Conservation (phyloP, 768 basidiomycete genomes). For the Macrocybe gigantea region DNA sequence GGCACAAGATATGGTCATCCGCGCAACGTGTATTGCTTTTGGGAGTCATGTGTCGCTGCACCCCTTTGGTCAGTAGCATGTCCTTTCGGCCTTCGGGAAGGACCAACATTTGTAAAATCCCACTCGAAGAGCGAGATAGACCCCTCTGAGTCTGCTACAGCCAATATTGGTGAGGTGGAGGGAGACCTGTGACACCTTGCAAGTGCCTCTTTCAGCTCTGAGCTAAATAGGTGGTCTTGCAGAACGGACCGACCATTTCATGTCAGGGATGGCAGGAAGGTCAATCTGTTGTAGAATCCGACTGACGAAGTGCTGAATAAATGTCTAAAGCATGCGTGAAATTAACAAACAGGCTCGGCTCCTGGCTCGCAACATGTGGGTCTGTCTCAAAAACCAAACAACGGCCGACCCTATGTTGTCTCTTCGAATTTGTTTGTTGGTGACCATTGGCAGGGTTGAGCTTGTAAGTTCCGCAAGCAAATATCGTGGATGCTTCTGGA, state of each 20-base stretch:
- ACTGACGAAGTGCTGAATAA: constrained; percentile 2
- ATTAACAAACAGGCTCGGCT: constrained; percentile 27
- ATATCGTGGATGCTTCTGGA: constrained; percentile 47
- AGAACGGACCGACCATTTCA: constrained; percentile 72
- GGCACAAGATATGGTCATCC: constrained; percentile 60
- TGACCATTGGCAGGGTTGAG: constrained; percentile 24
- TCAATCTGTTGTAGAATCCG: constrained; percentile 59
- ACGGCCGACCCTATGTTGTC: constrained; percentile 56
- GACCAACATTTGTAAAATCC: constrained; percentile 35
- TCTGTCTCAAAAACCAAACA: constrained; percentile 62
- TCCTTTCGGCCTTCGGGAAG: neutral
- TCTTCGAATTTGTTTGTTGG: constrained; percentile 4
- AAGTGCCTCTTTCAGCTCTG: neutral
- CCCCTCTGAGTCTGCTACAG: constrained; percentile 84
- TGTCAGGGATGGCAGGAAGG: constrained; percentile 85
- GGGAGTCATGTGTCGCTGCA: constrained; percentile 33
- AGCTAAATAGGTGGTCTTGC: neutral
- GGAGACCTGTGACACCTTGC: constrained; percentile 54
- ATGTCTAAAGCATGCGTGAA: neutral
- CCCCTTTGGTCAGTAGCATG: neutral
- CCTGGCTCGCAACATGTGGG: constrained; percentile 15
- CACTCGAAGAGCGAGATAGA: constrained; percentile 61
- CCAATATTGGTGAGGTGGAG: constrained; percentile 45
- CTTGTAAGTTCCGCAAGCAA: constrained; percentile 92
- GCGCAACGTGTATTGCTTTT: constrained; percentile 42